Evolutionary conservation across 2,329 filamentous ascomycete species (phyloP), one percentile per base, ranked within the genome.

Genomic region (Sclerotinia nivalis): DNA sequence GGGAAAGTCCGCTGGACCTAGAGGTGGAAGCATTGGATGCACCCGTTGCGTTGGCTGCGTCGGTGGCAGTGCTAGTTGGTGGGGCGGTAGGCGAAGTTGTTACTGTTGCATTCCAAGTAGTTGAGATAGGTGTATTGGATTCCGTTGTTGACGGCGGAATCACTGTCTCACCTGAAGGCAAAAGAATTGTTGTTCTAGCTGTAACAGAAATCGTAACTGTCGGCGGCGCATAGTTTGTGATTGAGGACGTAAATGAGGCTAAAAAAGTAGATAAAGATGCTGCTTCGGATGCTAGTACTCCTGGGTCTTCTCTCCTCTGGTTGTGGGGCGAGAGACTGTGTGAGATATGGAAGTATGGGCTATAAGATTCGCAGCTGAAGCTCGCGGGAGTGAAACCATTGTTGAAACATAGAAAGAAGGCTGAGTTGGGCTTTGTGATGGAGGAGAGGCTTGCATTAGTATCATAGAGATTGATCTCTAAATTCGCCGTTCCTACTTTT

Each of bases 361-460:
- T 61, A 4, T 31, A 61, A 61, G 59, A 61, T 8, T 61, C 25
- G 59, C 59, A 61, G 28, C 4, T 22, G 43, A 61, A 61, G 43
- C 15, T 6, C 31, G 6, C 25, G 28, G n/a, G 10, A 28, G 18
- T 34, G 12, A 31, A n/a, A 37, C 31, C 5, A 56, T 31, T 45
- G 25, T n/a, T 34, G 20, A 61, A 61, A 34, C 59, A 61, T 2
- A 61, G 28, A 34, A 61, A 61, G 43, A 61, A 61, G 20, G 59
- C 59, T n/a, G 54, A 56, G 20, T 56, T 56, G 5, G 54, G 54
- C 54, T 56, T 56, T 56, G 18, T 37, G 31, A 56, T 34, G 31
- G 54, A 22, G 13, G 54, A 56, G 31, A 56, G 31, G 2, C 20
- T 34, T 56, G 31, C 18, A 37, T 34, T 56, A 56, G 31, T 22